These are phyloP conservation scores for Physcia stellaris DNA, from an alignment of 495 filamentous ascomycete species.

Conservation along the genomic window DNA sequence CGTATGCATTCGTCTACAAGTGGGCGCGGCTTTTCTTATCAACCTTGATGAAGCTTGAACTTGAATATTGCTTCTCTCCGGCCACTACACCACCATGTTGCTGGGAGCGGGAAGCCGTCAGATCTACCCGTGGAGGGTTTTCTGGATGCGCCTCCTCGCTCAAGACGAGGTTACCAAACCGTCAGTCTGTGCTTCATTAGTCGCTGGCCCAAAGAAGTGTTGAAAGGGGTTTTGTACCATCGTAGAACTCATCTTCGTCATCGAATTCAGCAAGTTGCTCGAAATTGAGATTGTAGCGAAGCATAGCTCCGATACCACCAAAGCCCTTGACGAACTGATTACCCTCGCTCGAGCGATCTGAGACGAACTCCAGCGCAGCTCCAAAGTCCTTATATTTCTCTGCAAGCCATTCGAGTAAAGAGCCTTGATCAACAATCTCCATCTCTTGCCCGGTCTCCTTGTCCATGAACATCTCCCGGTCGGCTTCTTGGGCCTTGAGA, in stretches of 20 bases:
- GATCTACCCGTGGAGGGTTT: slow-evolving; percentile 44
- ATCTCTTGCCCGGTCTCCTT: slow-evolving; percentile 92
- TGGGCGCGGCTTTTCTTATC: background rate
- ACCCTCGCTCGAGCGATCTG: slow-evolving; percentile 88
- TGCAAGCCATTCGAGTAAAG: slow-evolving; percentile 97
- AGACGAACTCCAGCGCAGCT: slow-evolving; percentile 93
- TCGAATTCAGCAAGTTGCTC: slow-evolving; percentile 90
- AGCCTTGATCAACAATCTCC: slow-evolving; percentile 71
- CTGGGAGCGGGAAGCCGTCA: slow-evolving; percentile 41
- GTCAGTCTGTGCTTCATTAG: slow-evolving; percentile 58
- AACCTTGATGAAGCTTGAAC: no score
- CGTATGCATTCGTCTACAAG: background rate
- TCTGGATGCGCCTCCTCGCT: slow-evolving; percentile 78
- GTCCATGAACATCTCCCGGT: slow-evolving; percentile 80
- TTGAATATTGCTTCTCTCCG: background rate
- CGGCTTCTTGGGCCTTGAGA: slow-evolving; percentile 69
- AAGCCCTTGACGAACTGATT: slow-evolving; percentile 99
- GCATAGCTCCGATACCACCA: slow-evolving; percentile 91
- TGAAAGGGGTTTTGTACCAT: no score
- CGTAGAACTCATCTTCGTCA: slow-evolving; percentile 98
- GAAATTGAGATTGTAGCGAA: slow-evolving; percentile 99
- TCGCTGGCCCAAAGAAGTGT: no score
- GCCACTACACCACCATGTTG: slow-evolving; percentile 3
- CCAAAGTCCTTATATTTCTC: slow-evolving; percentile 97
- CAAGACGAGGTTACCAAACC: slow-evolving; percentile 72